Evolutionary conservation across 257 asterid species (phyloP).

Genomic region (Coffea eugenioides): DNA sequence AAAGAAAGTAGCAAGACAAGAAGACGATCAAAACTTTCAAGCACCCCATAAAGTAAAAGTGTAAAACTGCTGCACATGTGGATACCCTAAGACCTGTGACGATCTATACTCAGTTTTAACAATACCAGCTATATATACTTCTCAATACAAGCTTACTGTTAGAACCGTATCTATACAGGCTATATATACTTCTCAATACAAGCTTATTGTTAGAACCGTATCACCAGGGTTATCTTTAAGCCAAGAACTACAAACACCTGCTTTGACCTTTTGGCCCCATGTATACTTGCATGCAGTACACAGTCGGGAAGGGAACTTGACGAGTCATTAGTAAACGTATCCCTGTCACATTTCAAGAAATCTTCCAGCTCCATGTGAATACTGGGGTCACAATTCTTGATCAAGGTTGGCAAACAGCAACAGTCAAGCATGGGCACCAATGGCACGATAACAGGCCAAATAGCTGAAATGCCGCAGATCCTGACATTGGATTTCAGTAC

Average conservation of each 20-base stretch:
- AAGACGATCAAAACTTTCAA: neutral
- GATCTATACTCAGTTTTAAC: neutral
- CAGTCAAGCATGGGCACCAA: slow-evolving; percentile 2
- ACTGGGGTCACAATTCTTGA: neutral
- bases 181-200: slow-evolving; percentile 4
- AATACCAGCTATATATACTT: neutral
- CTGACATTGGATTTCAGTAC: neutral
- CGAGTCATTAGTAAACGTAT: neutral
- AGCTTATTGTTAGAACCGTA: neutral
- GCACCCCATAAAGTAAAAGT: neutral
- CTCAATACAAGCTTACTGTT: slow-evolving; percentile 1
- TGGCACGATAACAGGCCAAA: slow-evolving; percentile 3
- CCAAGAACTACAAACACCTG: slow-evolving; percentile 6
- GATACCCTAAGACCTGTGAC: neutral
- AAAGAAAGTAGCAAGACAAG: neutral
- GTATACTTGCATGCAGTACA: neutral
- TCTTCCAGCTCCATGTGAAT: neutral
- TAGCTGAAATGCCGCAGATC: neutral
- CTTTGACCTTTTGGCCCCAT: neutral
- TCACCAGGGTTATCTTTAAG: neutral
- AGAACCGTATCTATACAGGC: neutral
- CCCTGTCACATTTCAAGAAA: neutral
- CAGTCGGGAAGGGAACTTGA: slow-evolving; percentile 12
- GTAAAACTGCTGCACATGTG: neutral
- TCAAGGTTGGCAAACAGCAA: neutral